Base-by-base conservation (phyloP, 2,329 filamentous ascomycete species). In the Iodosphaeria phyllophila region DNA sequence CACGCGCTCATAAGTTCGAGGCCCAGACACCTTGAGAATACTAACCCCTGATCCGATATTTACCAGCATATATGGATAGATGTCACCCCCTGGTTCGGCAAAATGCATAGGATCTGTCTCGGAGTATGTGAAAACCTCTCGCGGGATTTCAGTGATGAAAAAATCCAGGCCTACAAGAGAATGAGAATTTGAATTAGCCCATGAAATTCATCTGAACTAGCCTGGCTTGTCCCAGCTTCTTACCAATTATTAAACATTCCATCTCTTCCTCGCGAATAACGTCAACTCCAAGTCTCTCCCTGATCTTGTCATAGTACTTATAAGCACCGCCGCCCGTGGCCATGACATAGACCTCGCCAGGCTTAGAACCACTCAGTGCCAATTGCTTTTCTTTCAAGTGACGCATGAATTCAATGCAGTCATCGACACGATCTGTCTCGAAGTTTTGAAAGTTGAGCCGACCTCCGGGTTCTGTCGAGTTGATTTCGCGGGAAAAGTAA, bases 1-100 rank as follows among this genome's bases (percentile, higher is more conserved):
- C 7, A 98, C 86, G 39, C 89, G 79, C 49, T 91, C 64, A 47
- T 76, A 93, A 35, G 82, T 66, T 27, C 76, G 68, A 1, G 83
- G 84, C 0, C 84, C 86, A 0, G 79, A 91, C 6, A 98, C 89
- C 47, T 95, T 95, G 50, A 98, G 75, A 66, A 98, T 92, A 20
- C 77, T 89, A 5, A 98, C 89, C 25, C 89, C 89, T 6, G 84
- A 93, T 22, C 89, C 89, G 37, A 98, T 98, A 52, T 98, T 98
- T 41, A 98, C 89, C 16, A 98, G 71, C 21, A 98, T 71, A 46
- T 98, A 98, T 3, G 89, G 89, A 47, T 98, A 95, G 30, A 92
- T 82, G 37, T 58, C 55, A 36, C 86, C 72, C n/a, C 71, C 59
- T 2, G 82, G 71, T 31, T 74, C 68, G 35, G 75, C 71, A 44